These are phyloP conservation scores for Leishmania tarentolae DNA, from an alignment of 208 protist species.

Conservation along the genomic window DNA sequence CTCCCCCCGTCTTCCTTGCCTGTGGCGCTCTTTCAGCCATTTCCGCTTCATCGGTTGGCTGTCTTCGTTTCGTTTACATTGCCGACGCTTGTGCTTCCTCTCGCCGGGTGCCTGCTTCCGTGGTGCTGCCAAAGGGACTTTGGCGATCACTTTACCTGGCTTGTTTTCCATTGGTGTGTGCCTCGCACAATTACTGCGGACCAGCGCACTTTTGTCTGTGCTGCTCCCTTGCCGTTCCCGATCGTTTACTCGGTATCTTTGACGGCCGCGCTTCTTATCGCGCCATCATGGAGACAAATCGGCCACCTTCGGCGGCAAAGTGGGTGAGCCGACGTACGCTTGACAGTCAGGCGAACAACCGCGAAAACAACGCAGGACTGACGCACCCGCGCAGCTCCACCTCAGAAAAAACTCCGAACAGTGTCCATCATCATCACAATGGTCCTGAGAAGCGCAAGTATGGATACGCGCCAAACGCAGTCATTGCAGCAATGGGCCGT, in stretches of 20 bases:
- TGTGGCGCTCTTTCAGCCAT: not conserved
- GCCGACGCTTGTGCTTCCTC: not conserved
- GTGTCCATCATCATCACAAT: not conserved
- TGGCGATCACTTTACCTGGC: not conserved
- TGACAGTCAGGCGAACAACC: conserved; percentile 31
- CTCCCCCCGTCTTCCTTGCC: not conserved
- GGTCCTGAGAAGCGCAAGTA: conserved; percentile 26
- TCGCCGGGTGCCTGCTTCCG: not conserved
- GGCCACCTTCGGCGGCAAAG: conserved; percentile 18
- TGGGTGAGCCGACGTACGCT: conserved; percentile 36
- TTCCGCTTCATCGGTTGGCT: not conserved
- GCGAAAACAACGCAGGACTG: conserved; percentile 19
- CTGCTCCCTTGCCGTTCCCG: not conserved
- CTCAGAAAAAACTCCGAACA: conserved; percentile 20
- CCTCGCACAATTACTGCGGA: not conserved
- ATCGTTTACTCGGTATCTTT: not conserved
- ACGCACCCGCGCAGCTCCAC: conserved; percentile 7
- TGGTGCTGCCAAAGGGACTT: not conserved
- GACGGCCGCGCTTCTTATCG: not conserved
- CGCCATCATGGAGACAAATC: conserved; percentile 22
- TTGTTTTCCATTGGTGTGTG: not conserved
- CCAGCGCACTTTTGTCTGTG: not conserved
- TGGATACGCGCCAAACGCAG: not conserved
- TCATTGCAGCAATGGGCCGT: not conserved
- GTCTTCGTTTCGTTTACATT: not conserved